Evolutionary conservation across 1,139 yeast genomes (phyloP), one percentile per base, ranked within the genome.

Genomic region (Yamadazyma jaroonii): DNA sequence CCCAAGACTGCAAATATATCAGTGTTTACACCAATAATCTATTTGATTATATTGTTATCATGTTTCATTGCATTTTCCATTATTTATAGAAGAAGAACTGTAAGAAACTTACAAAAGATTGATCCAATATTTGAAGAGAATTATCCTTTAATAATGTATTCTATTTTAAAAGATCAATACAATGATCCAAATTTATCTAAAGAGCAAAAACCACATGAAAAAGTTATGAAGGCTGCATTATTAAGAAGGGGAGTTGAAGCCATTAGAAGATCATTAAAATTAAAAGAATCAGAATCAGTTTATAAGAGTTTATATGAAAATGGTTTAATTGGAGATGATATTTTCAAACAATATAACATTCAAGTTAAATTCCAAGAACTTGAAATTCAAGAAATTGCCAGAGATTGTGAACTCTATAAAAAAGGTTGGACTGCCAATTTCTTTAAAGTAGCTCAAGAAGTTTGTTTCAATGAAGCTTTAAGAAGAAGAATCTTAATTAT

Each of bases 321-420:
- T 38, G 97, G 97, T 1, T 79, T 90, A 25, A 81, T 92, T 45
- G 97, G 97, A 25, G 97, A 92, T 53, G 95, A 86, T 41, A 69
- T 86, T 32, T 85, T 78, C 74, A 84, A 84, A 57, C 83, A 94
- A 51, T 89, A 76, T 61, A 82, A 80, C 49, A 73, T 88, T 36
- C 89, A 88, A 49, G 78, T 77, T 44, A 87, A 88, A 61, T 60
- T 88, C 46, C 84, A 84, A 50, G 94, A 89, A 53, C 56, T 84
- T 24, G 98, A 92, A 57, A 67, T 92, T 49, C 77, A 81, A 57
- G 90, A 84, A 40, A 73, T 89, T 38, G 82, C 85, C n/a, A 65
- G 59, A 39, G 96, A 88, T 60, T 87, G 95, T 34, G 89, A 87
- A 54, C 48, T 62, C 12, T 67, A 77, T 49, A 86, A 86, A 56